Conservation (phyloP, 1,284 basidiomycete species). For the Xerocomus nothofagi region DNA sequence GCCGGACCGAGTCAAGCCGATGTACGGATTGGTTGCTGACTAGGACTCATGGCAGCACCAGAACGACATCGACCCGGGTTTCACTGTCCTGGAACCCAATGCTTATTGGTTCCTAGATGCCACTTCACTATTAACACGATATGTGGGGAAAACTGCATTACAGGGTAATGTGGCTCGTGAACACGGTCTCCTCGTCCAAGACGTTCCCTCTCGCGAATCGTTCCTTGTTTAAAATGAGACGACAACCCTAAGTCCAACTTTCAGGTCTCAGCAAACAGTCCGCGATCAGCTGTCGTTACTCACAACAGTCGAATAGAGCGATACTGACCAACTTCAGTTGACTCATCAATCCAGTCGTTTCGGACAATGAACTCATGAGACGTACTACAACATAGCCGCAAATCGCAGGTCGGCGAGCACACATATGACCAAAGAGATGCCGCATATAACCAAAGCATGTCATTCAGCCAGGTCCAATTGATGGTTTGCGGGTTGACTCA, state of each 20-base stretch:
- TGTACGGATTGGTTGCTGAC: no score
- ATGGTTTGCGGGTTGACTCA: slow-evolving; percentile 11
- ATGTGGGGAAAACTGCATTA: neutral
- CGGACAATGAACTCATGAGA: neutral
- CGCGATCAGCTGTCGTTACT: neutral
- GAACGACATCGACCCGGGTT: no score
- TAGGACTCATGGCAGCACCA: no score
- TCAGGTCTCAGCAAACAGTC: neutral
- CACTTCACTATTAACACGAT: neutral
- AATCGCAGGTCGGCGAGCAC: slow-evolving; percentile 6
- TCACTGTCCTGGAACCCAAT: no score
- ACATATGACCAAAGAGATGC: neutral
- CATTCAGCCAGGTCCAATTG: neutral
- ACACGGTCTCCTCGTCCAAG: slow-evolving; percentile 8
- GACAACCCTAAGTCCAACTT: slow-evolving; percentile 16
- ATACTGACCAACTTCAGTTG: slow-evolving; percentile 13
- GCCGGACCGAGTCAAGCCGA: no score
- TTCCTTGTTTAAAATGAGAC: slow-evolving; percentile 21
- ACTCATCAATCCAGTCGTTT: neutral
- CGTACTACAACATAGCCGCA: slow-evolving; percentile 10
- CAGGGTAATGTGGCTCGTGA: slow-evolving; percentile 17
- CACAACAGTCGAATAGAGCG: slow-evolving; percentile 16
- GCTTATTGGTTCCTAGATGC: no score
- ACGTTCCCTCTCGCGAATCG: slow-evolving; percentile 8
- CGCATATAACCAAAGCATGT: slow-evolving; percentile 6